These are phyloP conservation scores for Fusarium clavum DNA, from an alignment of 2,329 filamentous ascomycete genomes.

Conservation along the genomic window DNA sequence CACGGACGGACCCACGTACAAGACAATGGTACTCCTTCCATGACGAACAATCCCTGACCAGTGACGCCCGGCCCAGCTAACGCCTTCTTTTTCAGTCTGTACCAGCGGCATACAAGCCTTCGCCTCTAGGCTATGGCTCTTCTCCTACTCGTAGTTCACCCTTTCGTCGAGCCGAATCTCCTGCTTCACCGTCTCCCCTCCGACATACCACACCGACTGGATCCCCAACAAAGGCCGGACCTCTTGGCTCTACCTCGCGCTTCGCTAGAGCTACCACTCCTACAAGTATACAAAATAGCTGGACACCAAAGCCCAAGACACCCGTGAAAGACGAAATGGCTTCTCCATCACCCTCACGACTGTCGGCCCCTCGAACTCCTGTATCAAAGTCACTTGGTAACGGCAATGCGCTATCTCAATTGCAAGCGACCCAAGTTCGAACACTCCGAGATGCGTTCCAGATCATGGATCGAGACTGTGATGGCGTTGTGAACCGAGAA, in stretches of 20 bases:
- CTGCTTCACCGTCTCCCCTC: conserved; percentile 73
- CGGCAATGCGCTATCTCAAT: conserved; percentile 72
- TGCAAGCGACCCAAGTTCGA: conserved; percentile 85
- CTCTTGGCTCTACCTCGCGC: conserved; percentile 46
- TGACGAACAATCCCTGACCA: conserved; percentile 42
- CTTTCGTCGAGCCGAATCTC: conserved; percentile 71
- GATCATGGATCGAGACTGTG: conserved; percentile 89
- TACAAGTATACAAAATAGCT: conserved; percentile 48
- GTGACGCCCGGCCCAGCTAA: conserved; percentile 45
- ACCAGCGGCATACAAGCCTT: conserved; percentile 73
- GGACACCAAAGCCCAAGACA: conserved; percentile 53
- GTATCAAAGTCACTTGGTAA: conserved; percentile 54
- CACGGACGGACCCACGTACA: conserved; percentile 44
- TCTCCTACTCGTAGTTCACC: conserved; percentile 70
- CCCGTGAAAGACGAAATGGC: conserved; percentile 36
- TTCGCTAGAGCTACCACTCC: conserved; percentile 58
- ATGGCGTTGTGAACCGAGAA: conserved; percentile 82
- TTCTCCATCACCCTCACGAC: conserved; percentile 47
- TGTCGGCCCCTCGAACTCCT: conserved; percentile 48
- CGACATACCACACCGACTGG: conserved; percentile 73
- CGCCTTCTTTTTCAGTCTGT: conserved; percentile 59
- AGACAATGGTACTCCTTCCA: conserved; percentile 50
- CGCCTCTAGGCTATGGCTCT: conserved; percentile 77
- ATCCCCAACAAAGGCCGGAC: conserved; percentile 65
- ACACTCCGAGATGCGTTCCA: conserved; percentile 93